Evolutionary conservation across 495 filamentous ascomycete genomes (phyloP).

Genomic region (Penicillium steckii): DNA sequence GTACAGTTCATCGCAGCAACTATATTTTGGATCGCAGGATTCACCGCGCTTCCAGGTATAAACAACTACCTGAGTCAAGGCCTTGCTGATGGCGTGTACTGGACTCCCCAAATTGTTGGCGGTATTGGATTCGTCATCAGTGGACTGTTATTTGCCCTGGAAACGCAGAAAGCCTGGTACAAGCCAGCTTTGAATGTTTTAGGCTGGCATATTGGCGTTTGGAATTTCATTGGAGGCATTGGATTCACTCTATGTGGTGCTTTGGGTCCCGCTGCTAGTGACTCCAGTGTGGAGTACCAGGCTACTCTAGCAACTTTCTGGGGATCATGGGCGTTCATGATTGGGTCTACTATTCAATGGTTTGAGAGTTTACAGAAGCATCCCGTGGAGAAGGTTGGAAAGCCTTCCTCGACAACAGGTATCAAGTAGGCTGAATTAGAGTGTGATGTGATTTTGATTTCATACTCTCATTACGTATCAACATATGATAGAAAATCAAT

Average conservation of each 20-base stretch:
- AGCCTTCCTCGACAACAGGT: too few species aligned
- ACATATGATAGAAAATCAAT: too few species aligned
- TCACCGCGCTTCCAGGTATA: constrained; percentile 63
- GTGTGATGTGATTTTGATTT: too few species aligned
- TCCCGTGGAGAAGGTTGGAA: constrained; percentile 46
- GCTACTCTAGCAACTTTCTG: constrained; percentile 61
- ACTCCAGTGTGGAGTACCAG: constrained; percentile 56
- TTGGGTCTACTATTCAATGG: constrained; percentile 64
- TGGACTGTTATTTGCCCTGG: constrained; percentile 61
- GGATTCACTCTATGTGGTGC: constrained; percentile 70
- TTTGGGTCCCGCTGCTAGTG: constrained; percentile 51
- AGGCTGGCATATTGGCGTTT: constrained; percentile 60
- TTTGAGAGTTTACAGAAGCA: constrained; percentile 62
- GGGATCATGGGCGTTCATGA: constrained; percentile 69
- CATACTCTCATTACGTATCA: too few species aligned
- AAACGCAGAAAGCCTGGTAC: constrained; percentile 69
- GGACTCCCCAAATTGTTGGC: constrained; percentile 68
- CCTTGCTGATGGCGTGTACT: constrained; percentile 58
- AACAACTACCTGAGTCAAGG: constrained; percentile 43
- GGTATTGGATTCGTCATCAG: constrained; percentile 63
- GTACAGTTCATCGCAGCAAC: constrained; percentile 61
- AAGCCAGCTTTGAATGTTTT: constrained; percentile 54
- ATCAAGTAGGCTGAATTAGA: too few species aligned
- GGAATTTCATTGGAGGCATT: constrained; percentile 60
- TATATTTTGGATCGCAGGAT: constrained; percentile 64